phyloP scores from a whole-genome alignment of 139 green algal genomes.

The Closterium sp. region DNA sequence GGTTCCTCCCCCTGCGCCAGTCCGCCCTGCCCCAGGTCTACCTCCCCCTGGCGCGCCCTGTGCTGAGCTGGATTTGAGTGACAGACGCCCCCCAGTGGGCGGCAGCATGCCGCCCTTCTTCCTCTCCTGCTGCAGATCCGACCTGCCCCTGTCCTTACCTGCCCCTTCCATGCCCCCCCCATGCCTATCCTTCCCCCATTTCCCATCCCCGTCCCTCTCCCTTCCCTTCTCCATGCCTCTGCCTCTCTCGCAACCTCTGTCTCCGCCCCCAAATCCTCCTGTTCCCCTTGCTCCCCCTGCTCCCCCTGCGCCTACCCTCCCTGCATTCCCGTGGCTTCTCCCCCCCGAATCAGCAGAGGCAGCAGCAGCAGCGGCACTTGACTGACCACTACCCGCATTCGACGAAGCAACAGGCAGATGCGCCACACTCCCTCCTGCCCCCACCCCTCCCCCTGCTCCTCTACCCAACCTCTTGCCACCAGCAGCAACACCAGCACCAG shows the following conservation, averaged over 20 bases:
- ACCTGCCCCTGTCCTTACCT: background rate
- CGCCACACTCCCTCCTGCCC: background rate
- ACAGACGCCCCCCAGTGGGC: background rate
- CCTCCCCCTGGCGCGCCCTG: background rate
- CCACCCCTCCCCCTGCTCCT: background rate
- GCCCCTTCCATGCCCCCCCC: background rate
- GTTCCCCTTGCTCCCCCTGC: background rate
- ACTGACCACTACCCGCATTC: background rate
- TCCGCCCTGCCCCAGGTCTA: slow-evolving; percentile 3
- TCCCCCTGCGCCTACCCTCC: background rate
- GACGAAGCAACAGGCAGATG: background rate
- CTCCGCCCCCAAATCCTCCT: background rate
- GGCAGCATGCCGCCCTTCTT: background rate
- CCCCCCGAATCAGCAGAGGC: background rate
- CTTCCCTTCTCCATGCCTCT: background rate
- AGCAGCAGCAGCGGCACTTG: background rate
- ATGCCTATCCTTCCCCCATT: background rate
- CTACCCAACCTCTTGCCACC: background rate
- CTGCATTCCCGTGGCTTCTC: background rate
- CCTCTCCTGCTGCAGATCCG: background rate
- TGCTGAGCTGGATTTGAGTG: background rate
- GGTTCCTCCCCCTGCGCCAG: background rate
- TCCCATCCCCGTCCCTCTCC: background rate
- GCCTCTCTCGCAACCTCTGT: background rate
- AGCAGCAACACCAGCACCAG: background rate